phyloP scores from a whole-genome alignment of 1,284 basidiomycete species.

The Fistulinella cinereoalba region DNA sequence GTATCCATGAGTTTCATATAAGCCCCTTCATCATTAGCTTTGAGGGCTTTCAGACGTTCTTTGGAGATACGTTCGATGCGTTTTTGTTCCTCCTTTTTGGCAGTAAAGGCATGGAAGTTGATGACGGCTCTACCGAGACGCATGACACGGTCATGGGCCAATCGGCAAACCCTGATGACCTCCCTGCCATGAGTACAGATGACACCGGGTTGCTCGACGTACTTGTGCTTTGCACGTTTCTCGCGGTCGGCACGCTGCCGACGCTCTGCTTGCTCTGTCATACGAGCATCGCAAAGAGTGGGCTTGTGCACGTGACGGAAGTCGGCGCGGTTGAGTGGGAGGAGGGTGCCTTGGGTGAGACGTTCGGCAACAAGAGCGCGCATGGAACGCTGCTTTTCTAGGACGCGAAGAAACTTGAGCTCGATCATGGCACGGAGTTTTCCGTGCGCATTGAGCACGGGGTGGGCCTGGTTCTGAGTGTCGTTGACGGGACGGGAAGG shows the following conservation, averaged over 20 bases:
- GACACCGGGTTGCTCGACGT: conserved; percentile 88
- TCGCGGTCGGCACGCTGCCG: conserved; percentile 93
- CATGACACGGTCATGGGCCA: conserved; percentile 73
- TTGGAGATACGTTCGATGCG: conserved; percentile 95
- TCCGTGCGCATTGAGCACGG: conserved; percentile 61
- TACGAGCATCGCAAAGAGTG: conserved; percentile 84
- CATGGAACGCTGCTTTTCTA: conserved; percentile 87
- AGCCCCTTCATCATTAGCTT: conserved; percentile 98
- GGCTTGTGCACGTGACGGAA: conserved; percentile 90
- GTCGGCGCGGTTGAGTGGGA: conserved; percentile 88
- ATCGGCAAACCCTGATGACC: conserved; percentile 61
- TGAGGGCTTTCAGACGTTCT: conserved; percentile 97
- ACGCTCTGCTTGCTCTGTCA: conserved; percentile 88
- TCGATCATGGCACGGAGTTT: conserved; percentile 93
- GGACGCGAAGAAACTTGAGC: conserved; percentile 87
- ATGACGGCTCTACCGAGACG: conserved; percentile 86
- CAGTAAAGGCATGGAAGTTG: conserved; percentile 84
- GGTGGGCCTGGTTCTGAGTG: conserved; percentile 35
- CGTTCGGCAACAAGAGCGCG: conserved; percentile 86
- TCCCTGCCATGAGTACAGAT: conserved; percentile 88
- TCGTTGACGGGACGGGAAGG: neutral
- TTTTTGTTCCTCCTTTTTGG: conserved; percentile 99
- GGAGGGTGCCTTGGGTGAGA: conserved; percentile 85
- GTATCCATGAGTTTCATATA: conserved; percentile 99
- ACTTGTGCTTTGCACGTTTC: conserved; percentile 92